Evolutionary conservation across 352 stramenopile species (phyloP), one percentile per base, ranked within the genome.

Genomic region (Elongisporangium prolatum): DNA sequence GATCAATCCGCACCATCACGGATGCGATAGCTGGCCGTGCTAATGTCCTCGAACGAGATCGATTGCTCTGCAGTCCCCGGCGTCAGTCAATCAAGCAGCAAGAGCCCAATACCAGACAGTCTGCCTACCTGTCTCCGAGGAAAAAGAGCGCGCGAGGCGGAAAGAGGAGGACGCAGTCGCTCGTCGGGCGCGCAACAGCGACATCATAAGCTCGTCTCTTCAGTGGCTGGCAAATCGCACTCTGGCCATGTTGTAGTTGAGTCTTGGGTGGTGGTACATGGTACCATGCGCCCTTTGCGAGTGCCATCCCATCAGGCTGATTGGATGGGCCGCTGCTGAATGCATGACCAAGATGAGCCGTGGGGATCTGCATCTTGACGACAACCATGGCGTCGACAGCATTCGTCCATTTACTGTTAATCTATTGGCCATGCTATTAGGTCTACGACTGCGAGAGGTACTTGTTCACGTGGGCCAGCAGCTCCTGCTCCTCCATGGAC

Each of bases 11-110:
- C 40, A 63, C 90, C 90, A 48, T 92, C 84, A 22, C 89, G 85
- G 54, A 98, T 98, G 50, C 91, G 89, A 59, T 96, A 97, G 34
- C 88, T 91, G n/a, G 95, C 95, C 0, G 93, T 95, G 57, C 86
- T 97, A 14, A 98, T 86, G 63, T 98, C 95, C 61, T 97, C 88
- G 65, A 98, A 98, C 40, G 77, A 94, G 21, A 98, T 91, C 1
- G 83, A 62, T 52, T 64, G 60, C 17, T 74, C 67, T 63, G 59
- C 63, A 3, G 21, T 40, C 13, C 13, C n/a, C 18, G 51, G 13
- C n/a, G 22, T 38, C 25, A 21, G 18, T 55, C 40, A 59, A 50
- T 59, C 34, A 44, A 17, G 34, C 34, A 44, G 28, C 28, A 38
- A 38, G 28, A 6, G 24, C 3, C 24, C 28, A 38, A 38, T 10